A percentile compares a stretch with the other conserved stretches of the same genome.
Conservation (phyloP, 2,329 filamentous ascomycete species). For the Ascosphaera aggregata region DNA sequence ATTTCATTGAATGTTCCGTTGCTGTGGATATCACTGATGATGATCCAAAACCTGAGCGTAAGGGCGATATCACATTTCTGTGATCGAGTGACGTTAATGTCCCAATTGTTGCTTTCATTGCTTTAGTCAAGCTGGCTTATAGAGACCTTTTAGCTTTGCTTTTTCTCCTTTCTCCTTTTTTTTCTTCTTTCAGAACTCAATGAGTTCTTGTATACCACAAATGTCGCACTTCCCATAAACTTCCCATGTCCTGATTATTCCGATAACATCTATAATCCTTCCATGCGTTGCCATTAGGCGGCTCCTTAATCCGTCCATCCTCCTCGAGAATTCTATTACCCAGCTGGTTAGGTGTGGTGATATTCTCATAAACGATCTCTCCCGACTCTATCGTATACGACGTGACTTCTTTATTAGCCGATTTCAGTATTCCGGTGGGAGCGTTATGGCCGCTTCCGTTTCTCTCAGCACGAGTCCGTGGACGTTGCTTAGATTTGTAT, state of each 20-base stretch:
- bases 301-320: slow-evolving; percentile 15
- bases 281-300: slow-evolving; percentile 18
- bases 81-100: neutral
- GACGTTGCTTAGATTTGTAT: neutral
- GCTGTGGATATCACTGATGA: slow-evolving; percentile 40
- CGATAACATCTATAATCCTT: slow-evolving; percentile 20
- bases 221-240: slow-evolving; percentile 20
- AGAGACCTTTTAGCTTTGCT: too few relatives aligned
- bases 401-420: neutral
- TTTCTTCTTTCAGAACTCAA: slow-evolving; percentile 2
- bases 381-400: neutral
- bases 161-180: too few relatives aligned
- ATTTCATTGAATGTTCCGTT: slow-evolving; percentile 77
- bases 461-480: neutral
- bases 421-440: neutral
- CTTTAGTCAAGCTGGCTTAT: too few relatives aligned
- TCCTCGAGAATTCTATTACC: slow-evolving; percentile 15
- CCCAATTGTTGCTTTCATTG: too few relatives aligned
- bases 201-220: slow-evolving; percentile 14
- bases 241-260: slow-evolving; percentile 24
- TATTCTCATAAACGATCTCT: slow-evolving; percentile 1
- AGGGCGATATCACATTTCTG: neutral
- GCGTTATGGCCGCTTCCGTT: neutral
- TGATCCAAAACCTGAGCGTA: slow-evolving; percentile 2
- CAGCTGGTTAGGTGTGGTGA: slow-evolving; percentile 11